Evolutionary conservation across 805 yeast species (phyloP), one percentile per base, ranked within the genome.

Genomic region (Lipomyces yamadae): DNA sequence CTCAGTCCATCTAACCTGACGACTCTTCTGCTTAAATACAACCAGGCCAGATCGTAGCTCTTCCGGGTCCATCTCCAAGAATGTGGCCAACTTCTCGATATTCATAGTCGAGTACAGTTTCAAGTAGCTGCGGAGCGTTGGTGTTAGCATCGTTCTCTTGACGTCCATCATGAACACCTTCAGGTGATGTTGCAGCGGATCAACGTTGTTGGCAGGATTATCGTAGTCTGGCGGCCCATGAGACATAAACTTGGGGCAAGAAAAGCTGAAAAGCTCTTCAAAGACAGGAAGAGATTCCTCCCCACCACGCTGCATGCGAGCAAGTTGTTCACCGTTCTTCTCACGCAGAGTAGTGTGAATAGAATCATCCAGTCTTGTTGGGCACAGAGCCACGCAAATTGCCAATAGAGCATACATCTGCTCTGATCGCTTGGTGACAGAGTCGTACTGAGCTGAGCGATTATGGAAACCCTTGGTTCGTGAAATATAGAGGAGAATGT

Each of bases 361-460:
- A 52, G 75, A 75, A 62, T 82, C 85, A 69, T 83, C 85, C 32
- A 83, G 70, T 71, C 83, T 79, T 11, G 83, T 80, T 61, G 86
- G 85, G 60, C 80, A 78, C 50, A 83, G 75, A 29, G 84, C 82
- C 50, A 81, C 77, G 61, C 82, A 78, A 45, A 83, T 78, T 35
- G 85, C 82, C 64, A 83, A 74, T 55, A 83, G 76, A 2, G 86
- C 85, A 68, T 81, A 81, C 84, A 82, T 83, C 74, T 83, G 86
- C 64, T 82, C 86, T 15, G 83, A 77, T 70, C 81, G 80, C 74
- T 82, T 83, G 64, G 82, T 80, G 63, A 82, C 80, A 54, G 78
- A 73, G 72, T 83, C 85, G 70, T 80, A 83, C 72, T 81, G 84
- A 4, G 82, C 82, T 15, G 81, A 75, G 55, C 76, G 77, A 69